Evolutionary conservation across 2,329 filamentous ascomycete species (phyloP), one percentile per base, ranked within the genome.

Genomic region (Monilinia fructigena): DNA sequence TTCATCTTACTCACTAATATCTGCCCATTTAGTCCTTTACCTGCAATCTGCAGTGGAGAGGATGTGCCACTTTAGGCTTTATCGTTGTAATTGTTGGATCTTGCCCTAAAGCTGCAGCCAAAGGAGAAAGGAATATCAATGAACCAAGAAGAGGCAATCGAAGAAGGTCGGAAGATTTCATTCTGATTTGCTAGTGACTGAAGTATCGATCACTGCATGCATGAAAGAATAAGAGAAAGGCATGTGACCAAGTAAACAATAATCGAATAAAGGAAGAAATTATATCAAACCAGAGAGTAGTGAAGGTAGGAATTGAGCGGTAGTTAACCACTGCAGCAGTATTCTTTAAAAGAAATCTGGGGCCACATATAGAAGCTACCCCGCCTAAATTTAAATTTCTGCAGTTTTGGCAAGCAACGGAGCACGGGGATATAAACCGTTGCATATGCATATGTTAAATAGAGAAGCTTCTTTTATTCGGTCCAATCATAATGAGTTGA

Each of bases 1-100:
- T 68, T 91, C 88, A 65, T 84, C 78, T 26, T 72, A 12, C 85
- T 84, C n/a, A 87, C 79, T 3, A 84, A 77, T 61, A 89, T 85
- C 72, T 84, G 82, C 0, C 81, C 78, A 60, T 76, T 70, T 16
- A 76, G 79, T 76, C 69, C 69, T 18, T 63, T 58, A 6, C 73
- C 72, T 28, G 69, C 72, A n/a, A 75, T 68, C 63, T 71, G 70
- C 20, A 76, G 62, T 2, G 71, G 53, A 1, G 48, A 45, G n/a
- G 35, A 52, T 18, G 31, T 59, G 12, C 58, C 60, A 8, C 67
- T 55, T 47, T 61, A 26, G 82, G 82, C 23, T 76, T 75, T 66
- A 63, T 73, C 72, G 73, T 74, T 42, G 35, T 68, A 62, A 68
- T 52, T 42, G 56, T 60, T 65, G 56, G 53, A 42, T 40, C 35